Conservation (phyloP, 345 rosid genomes). For the Adansonia digitata region DNA sequence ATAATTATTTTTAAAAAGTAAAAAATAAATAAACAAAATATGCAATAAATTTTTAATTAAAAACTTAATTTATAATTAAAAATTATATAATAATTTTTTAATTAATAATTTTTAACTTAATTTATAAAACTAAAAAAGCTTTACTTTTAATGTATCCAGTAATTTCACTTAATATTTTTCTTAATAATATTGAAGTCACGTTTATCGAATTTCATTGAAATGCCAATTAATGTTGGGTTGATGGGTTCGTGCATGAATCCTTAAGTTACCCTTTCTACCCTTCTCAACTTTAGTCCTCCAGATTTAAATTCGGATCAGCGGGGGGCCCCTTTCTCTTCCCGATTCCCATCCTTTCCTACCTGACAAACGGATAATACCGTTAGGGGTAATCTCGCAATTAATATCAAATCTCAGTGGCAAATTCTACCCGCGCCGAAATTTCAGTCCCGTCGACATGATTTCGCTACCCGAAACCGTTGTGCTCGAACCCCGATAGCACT, state of each 20-base stretch:
- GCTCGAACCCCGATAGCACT: conserved; percentile 25
- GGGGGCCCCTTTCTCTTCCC: neutral
- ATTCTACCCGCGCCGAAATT: conserved; percentile 39
- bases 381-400: conserved; percentile 36
- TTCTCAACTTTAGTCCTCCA: neutral
- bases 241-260: neutral
- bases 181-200: no score
- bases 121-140: no score
- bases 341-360: neutral
- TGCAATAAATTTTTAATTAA: no score
- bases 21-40: no score
- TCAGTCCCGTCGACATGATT: conserved; percentile 29
- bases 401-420: neutral
- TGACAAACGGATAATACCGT: conserved; percentile 46
- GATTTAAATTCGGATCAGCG: conserved; percentile 14
- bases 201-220: no score
- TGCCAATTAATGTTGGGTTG: no score
- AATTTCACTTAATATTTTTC: no score
- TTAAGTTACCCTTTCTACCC: conserved; percentile 2
- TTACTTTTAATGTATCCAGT: no score
- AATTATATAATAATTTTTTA: no score
- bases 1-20: no score
- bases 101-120: no score
- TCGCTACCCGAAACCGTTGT: conserved; percentile 32
- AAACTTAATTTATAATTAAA: no score